Evolutionary conservation across 2,329 filamentous ascomycete genomes (phyloP).

Genomic region (Zasmidium citrigriseum): DNA sequence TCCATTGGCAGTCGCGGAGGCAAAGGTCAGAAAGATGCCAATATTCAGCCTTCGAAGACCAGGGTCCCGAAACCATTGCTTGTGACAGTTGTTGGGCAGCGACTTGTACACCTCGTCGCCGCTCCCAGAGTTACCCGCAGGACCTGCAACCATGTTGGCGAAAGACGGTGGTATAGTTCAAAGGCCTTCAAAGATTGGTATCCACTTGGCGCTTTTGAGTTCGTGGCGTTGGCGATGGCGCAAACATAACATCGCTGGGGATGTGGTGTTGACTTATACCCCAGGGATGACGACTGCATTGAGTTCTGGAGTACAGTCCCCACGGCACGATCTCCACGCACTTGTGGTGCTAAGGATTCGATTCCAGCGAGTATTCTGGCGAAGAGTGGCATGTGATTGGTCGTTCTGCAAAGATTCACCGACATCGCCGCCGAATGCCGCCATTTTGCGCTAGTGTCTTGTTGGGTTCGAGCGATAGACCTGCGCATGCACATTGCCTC

Average conservation of each 20-base stretch:
- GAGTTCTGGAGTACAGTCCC: not conserved
- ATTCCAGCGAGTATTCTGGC: not conserved
- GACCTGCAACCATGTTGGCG: not conserved
- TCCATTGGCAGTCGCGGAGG: constrained; percentile 8
- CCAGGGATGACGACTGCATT: not conserved
- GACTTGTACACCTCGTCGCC: constrained; percentile 20
- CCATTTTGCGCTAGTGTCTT: not conserved
- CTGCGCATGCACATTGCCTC: not conserved
- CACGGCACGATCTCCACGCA: not conserved
- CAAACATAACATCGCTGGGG: not conserved
- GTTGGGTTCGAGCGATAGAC: not conserved
- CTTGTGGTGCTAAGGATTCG: not conserved
- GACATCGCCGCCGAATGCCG: not conserved
- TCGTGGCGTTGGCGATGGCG: not conserved
- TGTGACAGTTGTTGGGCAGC: constrained; percentile 17
- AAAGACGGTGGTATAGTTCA: not conserved
- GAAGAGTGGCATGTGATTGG: not conserved
- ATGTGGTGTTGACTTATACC: not conserved
- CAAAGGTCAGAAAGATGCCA: constrained; percentile 12
- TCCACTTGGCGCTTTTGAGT: too few relatives aligned
- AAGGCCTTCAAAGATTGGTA: too few relatives aligned
- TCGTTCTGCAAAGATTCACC: not conserved
- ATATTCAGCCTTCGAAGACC: constrained; percentile 15
- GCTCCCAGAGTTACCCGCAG: constrained; percentile 4
- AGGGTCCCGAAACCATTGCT: constrained; percentile 17